Base-by-base conservation (phyloP, 129 eudicot genomes). In the Flaveria sonorensis region DNA sequence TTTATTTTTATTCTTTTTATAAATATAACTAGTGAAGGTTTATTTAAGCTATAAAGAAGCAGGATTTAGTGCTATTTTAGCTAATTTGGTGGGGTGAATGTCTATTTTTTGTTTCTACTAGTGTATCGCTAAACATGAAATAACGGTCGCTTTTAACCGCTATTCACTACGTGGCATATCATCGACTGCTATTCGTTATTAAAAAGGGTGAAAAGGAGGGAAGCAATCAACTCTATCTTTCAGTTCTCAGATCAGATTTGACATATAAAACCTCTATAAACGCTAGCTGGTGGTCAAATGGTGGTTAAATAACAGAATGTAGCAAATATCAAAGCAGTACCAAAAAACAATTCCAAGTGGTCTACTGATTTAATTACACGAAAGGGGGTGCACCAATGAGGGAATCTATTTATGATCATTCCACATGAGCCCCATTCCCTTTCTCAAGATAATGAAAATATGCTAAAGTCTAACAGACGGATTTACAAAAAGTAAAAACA, bases 251-350 rank as follows among this genome's bases (percentile, higher is more conserved):
- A 73, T 56, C 77, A 57, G 4, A 40, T 36, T 19, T 30, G 68
- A 73, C 23, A 57, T 39, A 42, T 23, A 57, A 57, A 7, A 42
- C 6, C 53, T 24, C 68, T 23, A 50, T 16, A 20, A 55, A 57
- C 68, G 24, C 68, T 53, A 72, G 68, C 69, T 57, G 30, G 77
- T 73, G 24, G 20, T 42, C 23, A 28, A 7, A 63, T 63, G 46
- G 21, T 14, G 16, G 20, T 63, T 28, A 7, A 63, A 26, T 13
- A 32, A 28, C 69, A 6, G 12, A 60, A 60, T 23, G 26, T 63
- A 28, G 10, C 69, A 66, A 2, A 26, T 8, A 40, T 36, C 30
- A 32, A 6, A 64, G 11, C 21, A 39, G 50, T 32, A 66, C 20
- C 24, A 40, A 10, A 66, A 66, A 13, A 66, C 30, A 13, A 15